These are phyloP conservation scores for Claviceps monticola DNA, from an alignment of 2,329 filamentous ascomycete genomes.

Conservation along the genomic window DNA sequence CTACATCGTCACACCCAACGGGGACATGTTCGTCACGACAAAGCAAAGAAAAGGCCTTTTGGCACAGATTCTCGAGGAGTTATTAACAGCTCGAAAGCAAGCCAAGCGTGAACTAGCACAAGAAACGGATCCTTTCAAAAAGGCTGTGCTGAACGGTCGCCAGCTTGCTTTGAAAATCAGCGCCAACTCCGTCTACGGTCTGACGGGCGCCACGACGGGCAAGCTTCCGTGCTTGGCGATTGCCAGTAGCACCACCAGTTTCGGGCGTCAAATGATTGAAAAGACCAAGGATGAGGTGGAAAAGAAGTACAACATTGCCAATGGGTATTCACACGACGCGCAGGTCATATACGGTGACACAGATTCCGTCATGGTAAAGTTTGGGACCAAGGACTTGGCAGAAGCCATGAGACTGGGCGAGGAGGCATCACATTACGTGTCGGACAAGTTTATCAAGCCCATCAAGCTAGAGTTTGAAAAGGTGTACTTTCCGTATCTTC, in stretches of 20 bases:
- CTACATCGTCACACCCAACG: slow-evolving; percentile 91
- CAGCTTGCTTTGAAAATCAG: slow-evolving; percentile 93
- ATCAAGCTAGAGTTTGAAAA: slow-evolving; percentile 99
- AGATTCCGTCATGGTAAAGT: slow-evolving; percentile 99
- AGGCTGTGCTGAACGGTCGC: slow-evolving; percentile 92
- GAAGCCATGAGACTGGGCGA: slow-evolving; percentile 93
- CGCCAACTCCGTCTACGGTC: slow-evolving; percentile 93
- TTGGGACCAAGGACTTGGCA: slow-evolving; percentile 73
- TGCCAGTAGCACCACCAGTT: slow-evolving; percentile 92
- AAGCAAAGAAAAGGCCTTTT: slow-evolving; percentile 85
- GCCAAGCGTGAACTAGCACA: slow-evolving; percentile 81
- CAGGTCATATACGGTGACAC: slow-evolving; percentile 98
- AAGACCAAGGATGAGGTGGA: slow-evolving; percentile 96
- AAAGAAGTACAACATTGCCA: slow-evolving; percentile 74
- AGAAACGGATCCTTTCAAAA: slow-evolving; percentile 93
- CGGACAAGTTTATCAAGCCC: slow-evolving; percentile 82
- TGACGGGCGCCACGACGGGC: slow-evolving; percentile 90
- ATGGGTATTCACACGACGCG: slow-evolving; percentile 88
- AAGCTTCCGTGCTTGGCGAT: slow-evolving; percentile 92
- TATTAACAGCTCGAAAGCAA: slow-evolving; percentile 81
- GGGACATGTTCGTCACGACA: slow-evolving; percentile 78
- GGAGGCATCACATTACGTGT: slow-evolving; percentile 80
- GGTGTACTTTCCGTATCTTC: slow-evolving; percentile 91
- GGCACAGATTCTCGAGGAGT: slow-evolving; percentile 88
- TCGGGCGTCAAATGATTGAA: slow-evolving; percentile 97